Evolutionary conservation across 768 basidiomycete genomes (phyloP).

Genomic region (Tylopilus felleus): DNA sequence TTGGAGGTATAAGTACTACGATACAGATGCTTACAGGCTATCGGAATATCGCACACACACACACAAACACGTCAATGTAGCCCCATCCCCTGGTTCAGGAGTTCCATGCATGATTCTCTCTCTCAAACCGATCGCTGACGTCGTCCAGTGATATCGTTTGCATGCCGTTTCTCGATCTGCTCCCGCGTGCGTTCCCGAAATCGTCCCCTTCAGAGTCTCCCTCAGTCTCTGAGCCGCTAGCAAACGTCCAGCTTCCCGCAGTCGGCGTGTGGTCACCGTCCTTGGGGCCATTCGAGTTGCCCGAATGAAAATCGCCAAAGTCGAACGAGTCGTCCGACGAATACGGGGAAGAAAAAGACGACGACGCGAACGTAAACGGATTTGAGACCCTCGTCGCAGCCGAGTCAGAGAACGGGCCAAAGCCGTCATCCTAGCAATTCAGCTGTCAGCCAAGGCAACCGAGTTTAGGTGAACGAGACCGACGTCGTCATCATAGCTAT

Average conservation of each 20-base stretch:
- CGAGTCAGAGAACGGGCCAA: slow-evolving; percentile 78
- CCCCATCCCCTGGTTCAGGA: background rate
- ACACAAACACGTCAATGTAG: background rate
- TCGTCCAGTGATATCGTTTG: slow-evolving; percentile 29
- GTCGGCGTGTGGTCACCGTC: slow-evolving; percentile 59
- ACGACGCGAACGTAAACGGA: slow-evolving; percentile 48
- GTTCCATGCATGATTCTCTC: slow-evolving; percentile 16
- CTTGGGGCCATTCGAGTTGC: slow-evolving; percentile 23
- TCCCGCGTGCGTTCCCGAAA: slow-evolving; percentile 20
- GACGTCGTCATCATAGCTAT: slow-evolving; percentile 45
- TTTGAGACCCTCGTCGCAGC: slow-evolving; percentile 46
- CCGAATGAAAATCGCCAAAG: slow-evolving; percentile 76
- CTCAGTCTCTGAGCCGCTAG: slow-evolving; percentile 38
- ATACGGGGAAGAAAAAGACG: slow-evolving; percentile 47
- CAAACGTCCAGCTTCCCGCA: slow-evolving; percentile 67
- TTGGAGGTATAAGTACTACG: slow-evolving; percentile 17
- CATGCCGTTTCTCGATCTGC: slow-evolving; percentile 15
- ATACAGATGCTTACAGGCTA: slow-evolving; percentile 2
- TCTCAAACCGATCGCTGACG: slow-evolving; percentile 22
- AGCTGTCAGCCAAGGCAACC: background rate
- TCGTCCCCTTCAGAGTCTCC: slow-evolving; percentile 33
- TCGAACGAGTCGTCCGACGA: slow-evolving; percentile 71
- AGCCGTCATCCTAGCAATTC: slow-evolving; percentile 51
- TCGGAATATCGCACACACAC: background rate
- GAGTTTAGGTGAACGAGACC: slow-evolving; percentile 2